Evolutionary conservation across 2,329 filamentous ascomycete genomes (phyloP).

Genomic region (Cadophora luteo-olivacea): DNA sequence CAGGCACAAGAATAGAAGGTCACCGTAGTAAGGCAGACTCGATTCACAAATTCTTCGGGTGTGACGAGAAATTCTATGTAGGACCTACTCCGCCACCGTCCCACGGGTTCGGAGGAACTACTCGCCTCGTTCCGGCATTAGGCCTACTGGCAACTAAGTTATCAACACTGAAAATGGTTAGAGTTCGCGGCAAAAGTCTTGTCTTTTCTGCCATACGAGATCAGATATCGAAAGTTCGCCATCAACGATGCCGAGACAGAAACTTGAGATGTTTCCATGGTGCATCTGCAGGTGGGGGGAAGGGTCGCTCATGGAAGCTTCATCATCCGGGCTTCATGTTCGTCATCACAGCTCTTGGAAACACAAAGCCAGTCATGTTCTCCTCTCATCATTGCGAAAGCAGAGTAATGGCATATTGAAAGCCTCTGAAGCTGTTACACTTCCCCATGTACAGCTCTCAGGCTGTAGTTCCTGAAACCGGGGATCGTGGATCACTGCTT

Average conservation of each 20-base stretch:
- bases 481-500: background rate
- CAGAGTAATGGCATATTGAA: slow-evolving; percentile 5
- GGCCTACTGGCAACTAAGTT: background rate
- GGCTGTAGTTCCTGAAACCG: slow-evolving; percentile 26
- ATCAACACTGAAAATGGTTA: slow-evolving; percentile 2
- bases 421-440: slow-evolving; percentile 22
- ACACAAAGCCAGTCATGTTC: background rate
- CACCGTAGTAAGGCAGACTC: background rate
- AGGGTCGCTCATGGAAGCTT: background rate
- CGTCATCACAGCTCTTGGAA: slow-evolving; percentile 9
- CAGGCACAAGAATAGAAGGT: background rate
- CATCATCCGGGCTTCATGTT: slow-evolving; percentile 6
- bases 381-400: background rate
- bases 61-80: background rate
- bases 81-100: background rate
- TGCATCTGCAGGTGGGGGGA: too few species aligned
- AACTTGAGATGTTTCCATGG: slow-evolving; percentile 3
- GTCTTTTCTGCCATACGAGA: slow-evolving; percentile 10
- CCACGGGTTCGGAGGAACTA: background rate
- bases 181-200: slow-evolving; percentile 10
- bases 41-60: background rate
- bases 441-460: slow-evolving; percentile 6
- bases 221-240: slow-evolving; percentile 4
- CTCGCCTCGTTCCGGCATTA: background rate
- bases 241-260: slow-evolving; percentile 2